Conservation (phyloP, 2,329 filamentous ascomycete genomes). For the Hymenoscyphus infarciens region DNA sequence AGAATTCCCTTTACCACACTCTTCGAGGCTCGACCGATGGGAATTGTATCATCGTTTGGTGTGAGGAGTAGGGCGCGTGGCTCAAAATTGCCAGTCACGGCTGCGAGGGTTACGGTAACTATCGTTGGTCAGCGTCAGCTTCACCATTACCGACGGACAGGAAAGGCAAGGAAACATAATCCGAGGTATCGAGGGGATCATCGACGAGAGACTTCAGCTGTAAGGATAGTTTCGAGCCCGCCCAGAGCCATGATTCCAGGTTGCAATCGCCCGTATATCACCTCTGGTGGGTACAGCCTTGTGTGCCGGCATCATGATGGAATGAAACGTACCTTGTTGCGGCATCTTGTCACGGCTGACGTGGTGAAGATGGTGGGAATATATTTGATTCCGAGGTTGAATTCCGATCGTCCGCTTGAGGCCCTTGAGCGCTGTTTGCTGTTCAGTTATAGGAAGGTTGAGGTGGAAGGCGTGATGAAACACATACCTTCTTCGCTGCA, state of each 20-base stretch:
- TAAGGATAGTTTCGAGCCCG: background rate
- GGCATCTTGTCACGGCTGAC: slow-evolving; percentile 16
- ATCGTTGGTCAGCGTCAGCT: slow-evolving; percentile 17
- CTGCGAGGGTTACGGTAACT: slow-evolving; percentile 27
- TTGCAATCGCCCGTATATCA: background rate
- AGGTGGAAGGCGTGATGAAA: slow-evolving; percentile 3
- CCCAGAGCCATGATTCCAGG: background rate
- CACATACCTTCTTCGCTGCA: background rate
- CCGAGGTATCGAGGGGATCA: background rate
- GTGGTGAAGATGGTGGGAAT: background rate
- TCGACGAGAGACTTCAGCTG: slow-evolving; percentile 2
- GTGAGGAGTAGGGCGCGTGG: slow-evolving; percentile 27
- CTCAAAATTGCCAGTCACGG: slow-evolving; percentile 24
- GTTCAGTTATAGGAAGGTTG: background rate
- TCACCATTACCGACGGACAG: background rate
- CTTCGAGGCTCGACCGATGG: slow-evolving; percentile 47
- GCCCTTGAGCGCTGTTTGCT: slow-evolving; percentile 2
- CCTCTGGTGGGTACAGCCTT: slow-evolving; percentile 13
- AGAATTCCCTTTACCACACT: slow-evolving; percentile 42
- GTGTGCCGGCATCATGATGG: background rate
- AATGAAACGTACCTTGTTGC: slow-evolving; percentile 20
- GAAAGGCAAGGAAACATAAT: background rate
- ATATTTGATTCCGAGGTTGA: background rate
- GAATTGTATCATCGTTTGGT: slow-evolving; percentile 16
- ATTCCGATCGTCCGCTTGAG: background rate